phyloP scores from a whole-genome alignment of 768 basidiomycete species.

The Ramaria rubella region DNA sequence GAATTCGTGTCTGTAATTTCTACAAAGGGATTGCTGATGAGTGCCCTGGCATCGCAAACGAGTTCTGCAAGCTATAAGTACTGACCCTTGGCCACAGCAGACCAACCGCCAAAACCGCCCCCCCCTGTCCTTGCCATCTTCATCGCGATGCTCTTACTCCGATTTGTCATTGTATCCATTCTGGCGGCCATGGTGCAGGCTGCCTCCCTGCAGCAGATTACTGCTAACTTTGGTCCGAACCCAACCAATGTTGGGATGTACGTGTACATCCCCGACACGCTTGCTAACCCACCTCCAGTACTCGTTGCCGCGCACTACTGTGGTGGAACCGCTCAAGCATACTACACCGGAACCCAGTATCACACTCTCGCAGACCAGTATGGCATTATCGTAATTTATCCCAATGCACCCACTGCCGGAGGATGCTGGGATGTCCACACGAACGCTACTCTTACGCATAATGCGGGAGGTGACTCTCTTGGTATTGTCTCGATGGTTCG shows the following conservation, averaged over 20 bases:
- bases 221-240: constrained; percentile 41
- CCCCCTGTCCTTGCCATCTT: neutral
- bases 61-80: too few species aligned
- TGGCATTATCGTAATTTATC: constrained; percentile 48
- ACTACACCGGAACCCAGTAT: constrained; percentile 43
- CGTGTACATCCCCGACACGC: constrained; percentile 36
- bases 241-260: constrained; percentile 47
- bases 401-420: constrained; percentile 35
- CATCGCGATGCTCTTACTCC: neutral
- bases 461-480: constrained; percentile 49
- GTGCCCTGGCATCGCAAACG: too few species aligned
- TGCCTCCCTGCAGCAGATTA: constrained; percentile 9
- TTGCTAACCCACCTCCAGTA: constrained; percentile 36
- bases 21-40: too few species aligned
- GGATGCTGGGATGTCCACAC: constrained; percentile 51
- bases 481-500: constrained; percentile 42
- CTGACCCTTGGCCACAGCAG: too few species aligned
- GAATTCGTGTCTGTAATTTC: too few species aligned
- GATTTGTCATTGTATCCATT: neutral
- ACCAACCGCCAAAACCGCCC: too few species aligned
- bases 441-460: constrained; percentile 45
- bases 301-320: constrained; percentile 46
- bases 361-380: constrained; percentile 43
- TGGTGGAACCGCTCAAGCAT: constrained; percentile 44
- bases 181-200: neutral